Evolutionary conservation across 768 basidiomycete genomes (phyloP).

Genomic region (Podaxis pistillaris): DNA sequence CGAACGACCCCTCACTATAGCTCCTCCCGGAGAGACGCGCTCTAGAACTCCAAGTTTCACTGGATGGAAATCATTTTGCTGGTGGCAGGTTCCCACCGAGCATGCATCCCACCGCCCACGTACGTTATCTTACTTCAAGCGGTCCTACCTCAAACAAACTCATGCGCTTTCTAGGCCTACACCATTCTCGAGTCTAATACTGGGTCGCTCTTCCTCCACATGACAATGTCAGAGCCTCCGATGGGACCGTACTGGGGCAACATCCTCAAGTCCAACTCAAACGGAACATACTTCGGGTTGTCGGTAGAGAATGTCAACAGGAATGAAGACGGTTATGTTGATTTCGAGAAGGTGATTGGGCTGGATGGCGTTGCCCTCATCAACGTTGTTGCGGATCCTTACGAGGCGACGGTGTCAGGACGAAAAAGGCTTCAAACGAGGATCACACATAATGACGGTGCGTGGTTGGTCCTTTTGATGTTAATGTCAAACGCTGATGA

Average conservation of each 20-base stretch:
- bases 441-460: conserved; percentile 97
- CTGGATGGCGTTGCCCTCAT: conserved; percentile 94
- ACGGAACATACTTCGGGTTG: conserved; percentile 94
- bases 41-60: conserved; percentile 86
- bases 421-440: conserved; percentile 76
- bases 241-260: conserved; percentile 81
- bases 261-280: conserved; percentile 95
- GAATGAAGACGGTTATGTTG: conserved; percentile 83
- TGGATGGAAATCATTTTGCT: conserved; percentile 86
- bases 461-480: conserved; percentile 20
- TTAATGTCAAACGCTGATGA: conserved; percentile 4
- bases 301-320: conserved; percentile 89
- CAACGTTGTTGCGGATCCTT: conserved; percentile 84
- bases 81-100: conserved; percentile 86
- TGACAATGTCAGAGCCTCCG: conserved; percentile 79
- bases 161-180: conserved; percentile 58
- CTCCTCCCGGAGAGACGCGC: conserved; percentile 52
- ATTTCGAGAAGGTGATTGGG: conserved; percentile 97
- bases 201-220: conserved; percentile 89
- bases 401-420: conserved; percentile 68
- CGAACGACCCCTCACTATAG: conserved; percentile 27
- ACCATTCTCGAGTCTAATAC: conserved; percentile 95
- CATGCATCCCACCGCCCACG: conserved; percentile 89
- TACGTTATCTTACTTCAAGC: conserved; percentile 33
- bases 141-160: neutral